Percentiles rank a stretch among this genome's conserved stretches.
Conservation (phyloP, 805 yeast species). For the Nakazawaea ishiwadae region DNA sequence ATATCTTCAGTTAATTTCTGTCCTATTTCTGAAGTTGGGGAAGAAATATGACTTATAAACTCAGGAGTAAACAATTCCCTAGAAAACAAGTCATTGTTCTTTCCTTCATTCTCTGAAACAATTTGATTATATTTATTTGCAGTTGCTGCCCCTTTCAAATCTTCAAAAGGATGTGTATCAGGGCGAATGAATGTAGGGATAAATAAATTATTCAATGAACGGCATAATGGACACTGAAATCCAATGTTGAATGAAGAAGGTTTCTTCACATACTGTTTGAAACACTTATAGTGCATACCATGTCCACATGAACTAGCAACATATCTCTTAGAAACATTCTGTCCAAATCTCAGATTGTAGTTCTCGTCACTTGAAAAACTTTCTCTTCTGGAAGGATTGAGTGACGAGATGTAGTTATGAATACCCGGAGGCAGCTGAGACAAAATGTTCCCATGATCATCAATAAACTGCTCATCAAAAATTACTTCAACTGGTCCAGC, state of each 20-base stretch:
- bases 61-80: constrained; percentile 24
- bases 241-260: constrained; percentile 19
- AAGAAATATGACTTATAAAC: constrained; percentile 20
- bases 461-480: constrained; percentile 4
- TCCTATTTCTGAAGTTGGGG: constrained; percentile 11
- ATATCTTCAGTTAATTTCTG: constrained; percentile 18
- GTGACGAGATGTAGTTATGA: constrained; percentile 4
- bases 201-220: constrained; percentile 37
- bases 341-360: not conserved
- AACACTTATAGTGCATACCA: constrained; percentile 46
- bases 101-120: constrained; percentile 21
- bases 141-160: not conserved
- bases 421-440: constrained; percentile 1
- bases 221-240: constrained; percentile 48
- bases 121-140: constrained; percentile 21
- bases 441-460: constrained; percentile 5
- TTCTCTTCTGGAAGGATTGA: constrained; percentile 4
- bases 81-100: constrained; percentile 25
- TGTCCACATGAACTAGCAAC: constrained; percentile 47
- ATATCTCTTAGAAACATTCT: constrained; percentile 18
- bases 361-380: constrained; percentile 2
- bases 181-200: constrained; percentile 36
- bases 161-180: constrained; percentile 17
- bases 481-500: constrained; percentile 4
- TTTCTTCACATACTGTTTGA: constrained; percentile 23